A percentile compares a stretch with the other conserved stretches of the same genome.
These are phyloP conservation scores for Pachyrhizus erosus DNA, from an alignment of 306 rosid genomes.

Conservation along the genomic window DNA sequence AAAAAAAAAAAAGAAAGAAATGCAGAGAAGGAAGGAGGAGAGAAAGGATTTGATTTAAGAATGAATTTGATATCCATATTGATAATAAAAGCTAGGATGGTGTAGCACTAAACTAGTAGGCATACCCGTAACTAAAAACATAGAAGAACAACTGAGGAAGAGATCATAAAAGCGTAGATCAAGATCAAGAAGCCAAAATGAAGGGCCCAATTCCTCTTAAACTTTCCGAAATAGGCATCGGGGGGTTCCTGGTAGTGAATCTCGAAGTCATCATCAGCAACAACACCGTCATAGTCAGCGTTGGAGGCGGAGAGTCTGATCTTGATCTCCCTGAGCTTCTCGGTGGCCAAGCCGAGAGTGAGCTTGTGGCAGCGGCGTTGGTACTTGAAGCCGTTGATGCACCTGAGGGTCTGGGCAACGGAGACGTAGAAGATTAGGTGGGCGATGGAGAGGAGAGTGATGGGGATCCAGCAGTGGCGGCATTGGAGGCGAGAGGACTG, in stretches of 20 bases:
- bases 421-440: slow-evolving; percentile 91
- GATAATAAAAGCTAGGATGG: too few species aligned
- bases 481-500: slow-evolving; percentile 72
- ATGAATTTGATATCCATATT: not conserved
- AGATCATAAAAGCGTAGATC: slow-evolving; percentile 73
- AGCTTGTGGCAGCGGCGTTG: slow-evolving; percentile 95
- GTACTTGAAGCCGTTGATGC: slow-evolving; percentile 95
- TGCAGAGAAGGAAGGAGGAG: not conserved
- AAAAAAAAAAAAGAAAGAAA: too few species aligned
- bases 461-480: slow-evolving; percentile 95
- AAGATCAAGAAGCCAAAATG: slow-evolving; percentile 86
- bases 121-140: slow-evolving; percentile 66
- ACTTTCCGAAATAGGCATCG: slow-evolving; percentile 83
- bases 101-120: not conserved
- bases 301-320: slow-evolving; percentile 38
- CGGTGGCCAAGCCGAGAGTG: slow-evolving; percentile 83
- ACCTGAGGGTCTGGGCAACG: slow-evolving; percentile 83
- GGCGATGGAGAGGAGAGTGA: slow-evolving; percentile 76
- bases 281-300: slow-evolving; percentile 48
- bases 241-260: slow-evolving; percentile 95
- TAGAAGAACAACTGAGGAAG: slow-evolving; percentile 88
- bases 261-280: slow-evolving; percentile 72
- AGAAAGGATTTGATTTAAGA: slow-evolving; percentile 20
- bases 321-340: slow-evolving; percentile 77
- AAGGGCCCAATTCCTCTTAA: slow-evolving; percentile 95